Base-by-base conservation (phyloP, 495 filamentous ascomycete genomes). In the Pyronema omphalodes region DNA sequence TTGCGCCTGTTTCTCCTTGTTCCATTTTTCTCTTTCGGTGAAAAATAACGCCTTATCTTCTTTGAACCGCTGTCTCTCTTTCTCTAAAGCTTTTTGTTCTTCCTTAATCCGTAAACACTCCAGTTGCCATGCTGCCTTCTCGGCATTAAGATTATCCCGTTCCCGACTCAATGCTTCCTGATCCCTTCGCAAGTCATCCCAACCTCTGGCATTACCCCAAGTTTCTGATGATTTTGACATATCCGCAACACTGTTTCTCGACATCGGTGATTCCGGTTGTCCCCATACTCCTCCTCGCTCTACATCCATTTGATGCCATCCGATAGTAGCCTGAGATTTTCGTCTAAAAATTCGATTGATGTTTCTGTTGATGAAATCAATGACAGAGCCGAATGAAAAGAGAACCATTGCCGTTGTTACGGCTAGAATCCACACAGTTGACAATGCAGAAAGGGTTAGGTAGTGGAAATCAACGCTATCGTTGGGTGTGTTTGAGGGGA, bases 261-360 rank as follows among this genome's bases (percentile, higher is more conserved):
- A 35, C 3, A 19, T 11, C 1, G 47, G 7, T 12, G 18, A 12
- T 12, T 34, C 19, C 23, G 18, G 47, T 19, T 50, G 18, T n/a
- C n/a, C n/a, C 47, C 47, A 50, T 19, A 36, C 29, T 23, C 47
- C 47, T 23, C 47, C 39, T 6, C 39, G 47, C 47, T 50, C 47
- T 5, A 50, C 18, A 17, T 50, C 47, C 23, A 50, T 1, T 34
- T 50, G 47, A 12, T 50, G 11, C 47, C 47, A 50, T 11, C 19
- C 47, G 7, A n/a, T n/a, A n/a, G 47, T 8, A 17, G 47, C 1
- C 23, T 34, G 34, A 8, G 18, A 4, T 11, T 36, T 23, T 3
- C 47, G 23, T n/a, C 9, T n/a, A 11, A 50, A 50, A 7, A 50
- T 50, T 1, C 29, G 8, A 7, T 35, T 34, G 19, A 50, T 12